phyloP scores from a whole-genome alignment of 805 yeast genomes.

The Hanseniaspora taiwanica region DNA sequence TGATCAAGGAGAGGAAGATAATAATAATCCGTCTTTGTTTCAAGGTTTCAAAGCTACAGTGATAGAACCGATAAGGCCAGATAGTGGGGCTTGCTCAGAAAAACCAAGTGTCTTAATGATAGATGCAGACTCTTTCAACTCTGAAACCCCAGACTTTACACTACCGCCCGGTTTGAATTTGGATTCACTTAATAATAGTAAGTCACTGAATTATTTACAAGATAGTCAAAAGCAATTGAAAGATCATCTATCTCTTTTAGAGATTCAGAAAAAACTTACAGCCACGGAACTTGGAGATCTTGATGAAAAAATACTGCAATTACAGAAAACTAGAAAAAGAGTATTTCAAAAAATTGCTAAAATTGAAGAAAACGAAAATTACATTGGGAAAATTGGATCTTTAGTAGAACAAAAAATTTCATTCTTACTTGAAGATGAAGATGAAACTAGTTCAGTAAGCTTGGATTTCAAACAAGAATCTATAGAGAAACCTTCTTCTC shows the following conservation, averaged over 20 bases:
- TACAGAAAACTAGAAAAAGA: slow-evolving; percentile 37
- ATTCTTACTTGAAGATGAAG: slow-evolving; percentile 4
- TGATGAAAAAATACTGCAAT: slow-evolving; percentile 40
- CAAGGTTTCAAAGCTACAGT: slow-evolving; percentile 55
- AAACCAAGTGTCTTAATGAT: no score
- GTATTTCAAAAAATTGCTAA: slow-evolving; percentile 47
- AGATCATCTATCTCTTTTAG: slow-evolving; percentile 39
- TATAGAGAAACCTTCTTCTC: no score
- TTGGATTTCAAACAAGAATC: no score
- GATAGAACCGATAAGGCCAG: slow-evolving; percentile 6
- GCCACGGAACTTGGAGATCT: slow-evolving; percentile 52
- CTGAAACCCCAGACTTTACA: slow-evolving; percentile 12
- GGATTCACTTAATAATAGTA: slow-evolving; percentile 30
- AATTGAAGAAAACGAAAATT: slow-evolving; percentile 49
- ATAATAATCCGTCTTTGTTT: slow-evolving; percentile 36
- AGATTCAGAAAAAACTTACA: slow-evolving; percentile 51
- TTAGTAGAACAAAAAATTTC: slow-evolving; percentile 32
- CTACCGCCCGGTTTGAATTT: slow-evolving; percentile 29
- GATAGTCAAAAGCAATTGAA: slow-evolving; percentile 28
- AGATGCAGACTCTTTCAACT: no score
- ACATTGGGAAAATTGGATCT: slow-evolving; percentile 34
- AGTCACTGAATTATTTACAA: slow-evolving; percentile 27
- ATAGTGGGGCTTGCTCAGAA: slow-evolving; percentile 4
- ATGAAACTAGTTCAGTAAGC: no score
- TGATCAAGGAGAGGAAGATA: slow-evolving; percentile 5